These are phyloP conservation scores for Malus hybrid DNA, from an alignment of 331 rosid species.

Conservation along the genomic window DNA sequence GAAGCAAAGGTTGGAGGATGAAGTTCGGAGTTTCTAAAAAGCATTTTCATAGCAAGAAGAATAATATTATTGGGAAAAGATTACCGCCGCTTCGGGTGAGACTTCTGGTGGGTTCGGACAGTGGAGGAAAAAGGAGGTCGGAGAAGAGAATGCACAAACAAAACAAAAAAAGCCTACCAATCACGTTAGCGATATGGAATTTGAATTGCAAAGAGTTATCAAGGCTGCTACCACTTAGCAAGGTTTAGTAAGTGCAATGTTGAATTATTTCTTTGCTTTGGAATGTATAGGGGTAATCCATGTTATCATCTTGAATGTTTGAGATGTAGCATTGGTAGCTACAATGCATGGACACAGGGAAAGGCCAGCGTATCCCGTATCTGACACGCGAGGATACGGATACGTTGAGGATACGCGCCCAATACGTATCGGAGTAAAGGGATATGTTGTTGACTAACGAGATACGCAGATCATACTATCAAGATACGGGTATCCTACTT, in stretches of 20 bases:
- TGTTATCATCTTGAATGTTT: background rate
- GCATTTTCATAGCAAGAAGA: constrained; percentile 12
- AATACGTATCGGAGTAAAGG: too few relatives aligned
- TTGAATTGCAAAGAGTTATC: constrained; percentile 77
- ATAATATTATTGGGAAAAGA: constrained; percentile 21
- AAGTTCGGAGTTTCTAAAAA: constrained; percentile 28
- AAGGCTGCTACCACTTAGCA: constrained; percentile 57
- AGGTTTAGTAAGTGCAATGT: constrained; percentile 19
- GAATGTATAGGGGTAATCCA: constrained; percentile 12
- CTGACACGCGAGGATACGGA: accelerated
- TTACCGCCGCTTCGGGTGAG: constrained; percentile 9
- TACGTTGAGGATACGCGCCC: too few relatives aligned
- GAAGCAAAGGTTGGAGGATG: constrained; percentile 53
- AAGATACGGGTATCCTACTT: too few relatives aligned
- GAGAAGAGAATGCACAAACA: constrained; percentile 40
- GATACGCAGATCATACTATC: too few relatives aligned
- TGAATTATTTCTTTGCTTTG: constrained; percentile 2
- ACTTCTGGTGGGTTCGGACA: constrained; percentile 33
- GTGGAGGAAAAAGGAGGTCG: constrained; percentile 41
- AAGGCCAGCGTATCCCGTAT: too few relatives aligned
- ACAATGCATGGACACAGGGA: too few relatives aligned
- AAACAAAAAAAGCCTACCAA: constrained; percentile 29
- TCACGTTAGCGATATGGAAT: constrained; percentile 53
- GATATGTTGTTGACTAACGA: too few relatives aligned
- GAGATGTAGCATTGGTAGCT: background rate